Evolutionary conservation across 768 basidiomycete genomes (phyloP), one percentile per base, ranked within the genome.

Genomic region (Agaricus blazei): DNA sequence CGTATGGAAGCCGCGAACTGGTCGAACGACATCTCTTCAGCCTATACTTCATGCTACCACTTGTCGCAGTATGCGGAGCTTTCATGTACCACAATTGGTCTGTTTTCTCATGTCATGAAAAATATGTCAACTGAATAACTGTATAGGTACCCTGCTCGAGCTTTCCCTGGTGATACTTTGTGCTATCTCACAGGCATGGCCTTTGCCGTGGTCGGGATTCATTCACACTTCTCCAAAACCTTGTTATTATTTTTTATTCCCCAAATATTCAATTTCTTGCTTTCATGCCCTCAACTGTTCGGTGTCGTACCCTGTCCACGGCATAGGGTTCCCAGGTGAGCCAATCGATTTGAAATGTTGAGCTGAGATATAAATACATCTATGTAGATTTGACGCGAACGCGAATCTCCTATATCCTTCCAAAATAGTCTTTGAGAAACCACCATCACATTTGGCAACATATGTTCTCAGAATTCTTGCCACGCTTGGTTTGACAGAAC

Each of bases 111-210:
- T 37, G 48, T 40, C 31, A 34, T 53, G 29, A 53, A 50, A 19
- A 3, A 11, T n/a, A 12, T 24, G 12, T 7, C 34, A 42, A 38
- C 54, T 55, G 7, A 56, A 36, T 5, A 50, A 56, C 40, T 58
- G 55, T 40, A 51, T 63, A 98, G 96, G 94, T 98, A 96, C 67
- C 97, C 97, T 5, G 94, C 97, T 9, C 81, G 88, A 23, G 93
- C 83, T 0, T 99, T 98, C 66, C 90, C 94, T 0, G 97, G 97
- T 2, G 97, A 99, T 68, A 99, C 97, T 3, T 79, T 99, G 29
- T 99, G 97, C 70, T 99, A 99, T 72, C 85, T 98, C 40, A 84
- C 93, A 0, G 97, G 97, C 57, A 99, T 99, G 97, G 93, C 97
- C 3, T 98, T 99, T 67, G 88, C 97, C 0, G 95, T 97, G 8